Base-by-base conservation (phyloP, 108 stramenopile genomes). In the Pseudonitzschia multiseries region DNA sequence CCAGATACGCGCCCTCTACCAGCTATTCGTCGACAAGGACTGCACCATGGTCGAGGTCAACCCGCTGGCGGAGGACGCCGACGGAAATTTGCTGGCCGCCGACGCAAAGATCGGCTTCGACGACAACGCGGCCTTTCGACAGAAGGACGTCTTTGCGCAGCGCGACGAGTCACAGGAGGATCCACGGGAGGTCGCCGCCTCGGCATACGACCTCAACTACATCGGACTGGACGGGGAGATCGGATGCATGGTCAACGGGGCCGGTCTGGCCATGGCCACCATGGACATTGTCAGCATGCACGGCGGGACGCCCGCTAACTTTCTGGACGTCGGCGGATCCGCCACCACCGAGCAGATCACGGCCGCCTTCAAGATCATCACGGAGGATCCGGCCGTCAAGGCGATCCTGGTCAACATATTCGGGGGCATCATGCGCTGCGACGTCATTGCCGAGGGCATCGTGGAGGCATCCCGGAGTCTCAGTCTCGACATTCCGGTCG, bases 71-170 rank as follows among this genome's bases (percentile, higher is more conserved):
- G 93, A 93, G 69, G 92, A 91, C 17, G 72, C 81, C 18, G 86
- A 92, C 24, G 93, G 92, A 5, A 79, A 80, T 50, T 86, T 94
- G 48, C 75, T 93, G 33, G 90, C 88, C 43, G 88, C 85, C 67
- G 94, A 95, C 70, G 94, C 94, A 68, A 95, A 95, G 85, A 76
- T 95, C 13, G 92, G 92, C 69, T 93, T 95, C 74, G 94, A 95
- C 73, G 92, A 92, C 57, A 93, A 93, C 69, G 94, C 94, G n/a
- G 89, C 83, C 68, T 92, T 84, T 77, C 71, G 92, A n/a, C 94
- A 95, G 77, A 63, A 71, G 40, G 70, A 71, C 22, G 82, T 93
- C 28, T 92, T 92, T 72, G 79, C 72, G 60, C 64, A 68, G 68
- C 71, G 92, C 21, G 94, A 95, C 59, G 76, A 51, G 46, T 78